phyloP scores from a whole-genome alignment of 2,329 filamentous ascomycete genomes.

The Ceratocystis lukuohia region DNA sequence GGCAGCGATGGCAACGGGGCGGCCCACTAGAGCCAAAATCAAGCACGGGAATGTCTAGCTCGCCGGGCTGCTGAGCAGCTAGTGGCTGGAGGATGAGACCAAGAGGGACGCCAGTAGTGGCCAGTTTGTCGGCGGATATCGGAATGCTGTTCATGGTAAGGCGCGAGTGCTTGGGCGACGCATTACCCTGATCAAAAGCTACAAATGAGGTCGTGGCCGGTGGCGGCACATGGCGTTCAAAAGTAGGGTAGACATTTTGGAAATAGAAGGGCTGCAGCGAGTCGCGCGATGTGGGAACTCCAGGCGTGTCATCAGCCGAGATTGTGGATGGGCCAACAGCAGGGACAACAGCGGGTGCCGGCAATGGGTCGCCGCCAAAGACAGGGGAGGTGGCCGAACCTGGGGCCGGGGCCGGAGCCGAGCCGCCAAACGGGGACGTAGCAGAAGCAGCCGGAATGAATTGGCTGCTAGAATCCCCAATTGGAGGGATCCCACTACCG shows the following conservation, averaged over 20 bases:
- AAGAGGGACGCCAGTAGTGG: conserved; percentile 69
- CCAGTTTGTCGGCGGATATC: conserved; percentile 62
- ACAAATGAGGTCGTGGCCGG: conserved; percentile 81
- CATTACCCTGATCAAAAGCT: conserved; percentile 90
- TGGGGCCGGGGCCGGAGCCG: conserved; percentile 4
- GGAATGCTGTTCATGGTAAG: conserved; percentile 92
- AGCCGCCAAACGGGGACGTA: conserved; percentile 25
- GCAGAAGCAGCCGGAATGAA: conserved; percentile 26
- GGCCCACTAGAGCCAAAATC: conserved; percentile 90
- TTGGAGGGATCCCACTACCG: conserved; percentile 7
- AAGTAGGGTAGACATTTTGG: conserved; percentile 81
- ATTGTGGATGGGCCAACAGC: conserved; percentile 40
- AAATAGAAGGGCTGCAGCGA: conserved; percentile 70
- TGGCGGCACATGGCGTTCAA: conserved; percentile 84
- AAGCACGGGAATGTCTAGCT: conserved; percentile 75
- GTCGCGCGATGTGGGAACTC: conserved; percentile 76
- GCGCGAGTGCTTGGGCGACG: conserved; percentile 84
- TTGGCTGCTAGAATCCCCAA: conserved; percentile 23
- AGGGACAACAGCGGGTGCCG: conserved; percentile 24
- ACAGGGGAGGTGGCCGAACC: conserved; percentile 37
- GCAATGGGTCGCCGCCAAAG: conserved; percentile 23
- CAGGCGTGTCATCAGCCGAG: conserved; percentile 85
- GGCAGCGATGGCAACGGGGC: conserved; percentile 80
- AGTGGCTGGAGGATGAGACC: conserved; percentile 82
- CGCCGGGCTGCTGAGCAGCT: conserved; percentile 68